phyloP scores from a whole-genome alignment of 768 basidiomycete species.

The Psilocybe cyanescens region DNA sequence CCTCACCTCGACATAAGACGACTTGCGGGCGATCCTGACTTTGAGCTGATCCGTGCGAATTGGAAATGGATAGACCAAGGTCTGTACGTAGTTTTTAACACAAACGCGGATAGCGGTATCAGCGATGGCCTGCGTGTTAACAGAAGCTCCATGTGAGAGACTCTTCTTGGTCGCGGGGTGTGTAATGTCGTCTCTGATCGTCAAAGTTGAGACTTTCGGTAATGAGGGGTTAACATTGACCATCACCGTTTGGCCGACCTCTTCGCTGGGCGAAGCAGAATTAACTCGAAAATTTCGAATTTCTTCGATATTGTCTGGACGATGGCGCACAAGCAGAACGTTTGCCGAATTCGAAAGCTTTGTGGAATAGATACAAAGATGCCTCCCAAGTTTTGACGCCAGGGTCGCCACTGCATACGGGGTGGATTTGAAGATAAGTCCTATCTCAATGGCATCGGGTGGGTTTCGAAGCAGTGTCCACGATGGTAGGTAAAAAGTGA shows the following conservation, averaged over 20 bases:
- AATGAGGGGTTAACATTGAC: slow-evolving; percentile 17
- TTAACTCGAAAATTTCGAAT: slow-evolving; percentile 12
- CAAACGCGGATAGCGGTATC: slow-evolving; percentile 34
- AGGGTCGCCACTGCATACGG: slow-evolving; percentile 16
- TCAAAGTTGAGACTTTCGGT: slow-evolving; percentile 19
- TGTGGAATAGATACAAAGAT: slow-evolving; percentile 30
- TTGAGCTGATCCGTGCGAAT: slow-evolving; percentile 39
- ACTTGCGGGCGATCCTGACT: slow-evolving; percentile 56
- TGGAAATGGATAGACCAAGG: slow-evolving; percentile 47
- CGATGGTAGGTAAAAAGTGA: slow-evolving; percentile 36
- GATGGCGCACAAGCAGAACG: slow-evolving; percentile 33
- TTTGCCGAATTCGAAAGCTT: slow-evolving; percentile 29
- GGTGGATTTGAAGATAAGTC: slow-evolving; percentile 31
- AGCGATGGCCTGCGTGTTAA: slow-evolving; percentile 30
- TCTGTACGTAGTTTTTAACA: slow-evolving; percentile 28
- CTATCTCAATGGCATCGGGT: slow-evolving; percentile 22
- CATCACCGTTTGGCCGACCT: not conserved
- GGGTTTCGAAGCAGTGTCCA: slow-evolving; percentile 30
- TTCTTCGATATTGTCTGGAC: slow-evolving; percentile 27
- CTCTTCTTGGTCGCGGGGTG: slow-evolving; percentile 19
- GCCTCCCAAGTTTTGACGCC: slow-evolving; percentile 28
- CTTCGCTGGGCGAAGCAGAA: not conserved
- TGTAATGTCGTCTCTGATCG: slow-evolving; percentile 24
- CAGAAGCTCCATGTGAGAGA: slow-evolving; percentile 24
- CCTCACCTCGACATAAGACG: slow-evolving; percentile 51